Evolutionary conservation across 2,329 filamentous ascomycete species (phyloP).

Genomic region (Mycogone perniciosa): DNA sequence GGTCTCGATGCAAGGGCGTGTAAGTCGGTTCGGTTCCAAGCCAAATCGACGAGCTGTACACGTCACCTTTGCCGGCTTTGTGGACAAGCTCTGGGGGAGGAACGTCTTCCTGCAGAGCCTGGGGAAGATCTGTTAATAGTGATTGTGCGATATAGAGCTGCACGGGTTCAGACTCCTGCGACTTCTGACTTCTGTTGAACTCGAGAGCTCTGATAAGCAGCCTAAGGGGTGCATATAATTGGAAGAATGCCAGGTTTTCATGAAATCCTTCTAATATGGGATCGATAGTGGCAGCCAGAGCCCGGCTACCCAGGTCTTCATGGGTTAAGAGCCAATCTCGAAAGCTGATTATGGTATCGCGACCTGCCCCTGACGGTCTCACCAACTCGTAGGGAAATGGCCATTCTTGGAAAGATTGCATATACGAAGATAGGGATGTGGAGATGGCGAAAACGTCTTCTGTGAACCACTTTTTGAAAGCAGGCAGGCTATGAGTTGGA

Average conservation of each 20-base stretch:
- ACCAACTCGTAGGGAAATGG: constrained; percentile 36
- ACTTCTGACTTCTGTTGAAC: constrained; percentile 35
- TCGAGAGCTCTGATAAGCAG: constrained; percentile 55
- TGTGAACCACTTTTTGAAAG: constrained; percentile 54
- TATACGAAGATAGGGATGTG: constrained; percentile 20
- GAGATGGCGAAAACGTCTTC: not conserved
- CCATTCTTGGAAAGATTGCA: constrained; percentile 25
- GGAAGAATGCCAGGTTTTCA: constrained; percentile 39
- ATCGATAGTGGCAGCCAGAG: constrained; percentile 27
- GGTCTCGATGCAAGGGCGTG: constrained; percentile 86
- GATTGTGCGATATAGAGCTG: constrained; percentile 85
- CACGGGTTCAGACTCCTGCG: constrained; percentile 19
- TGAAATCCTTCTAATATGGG: constrained; percentile 19
- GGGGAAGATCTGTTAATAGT: constrained; percentile 62
- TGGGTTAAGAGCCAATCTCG: constrained; percentile 22
- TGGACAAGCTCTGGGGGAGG: constrained; percentile 60
- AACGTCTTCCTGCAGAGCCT: constrained; percentile 54
- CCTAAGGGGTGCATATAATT: constrained; percentile 54
- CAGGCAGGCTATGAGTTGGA: constrained; percentile 37
- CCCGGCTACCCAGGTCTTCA: constrained; percentile 22
- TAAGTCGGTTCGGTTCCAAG: constrained; percentile 80
- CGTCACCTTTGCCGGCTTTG: constrained; percentile 64
- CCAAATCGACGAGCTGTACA: constrained; percentile 88
- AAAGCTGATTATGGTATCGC: constrained; percentile 21
- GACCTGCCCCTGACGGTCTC: constrained; percentile 15